phyloP scores from a whole-genome alignment of 768 basidiomycete species.

The Leccinellum albellum region DNA sequence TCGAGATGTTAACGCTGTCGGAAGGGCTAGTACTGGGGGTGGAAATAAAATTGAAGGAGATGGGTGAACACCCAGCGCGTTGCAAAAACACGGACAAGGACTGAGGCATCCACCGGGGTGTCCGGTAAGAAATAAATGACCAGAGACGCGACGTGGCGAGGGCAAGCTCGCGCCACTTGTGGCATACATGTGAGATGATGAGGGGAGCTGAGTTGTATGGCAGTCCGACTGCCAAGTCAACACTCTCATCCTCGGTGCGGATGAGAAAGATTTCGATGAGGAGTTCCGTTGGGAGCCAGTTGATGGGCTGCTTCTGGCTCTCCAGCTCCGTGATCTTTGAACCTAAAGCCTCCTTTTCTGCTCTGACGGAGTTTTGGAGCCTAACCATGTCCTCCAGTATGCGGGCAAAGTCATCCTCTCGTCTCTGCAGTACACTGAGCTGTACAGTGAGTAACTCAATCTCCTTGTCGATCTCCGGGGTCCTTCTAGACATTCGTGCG shows the following conservation, averaged over 20 bases:
- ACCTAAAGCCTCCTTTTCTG: constrained; percentile 33
- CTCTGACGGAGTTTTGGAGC: constrained; percentile 34
- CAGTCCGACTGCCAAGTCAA: constrained; percentile 22
- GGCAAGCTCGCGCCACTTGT: constrained; percentile 45
- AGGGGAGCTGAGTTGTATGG: constrained; percentile 35
- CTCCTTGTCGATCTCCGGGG: constrained; percentile 34
- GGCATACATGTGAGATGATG: constrained; percentile 46
- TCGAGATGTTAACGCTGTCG: constrained; percentile 11
- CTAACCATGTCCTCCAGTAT: constrained; percentile 39
- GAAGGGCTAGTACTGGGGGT: constrained; percentile 7
- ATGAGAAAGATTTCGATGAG: constrained; percentile 43
- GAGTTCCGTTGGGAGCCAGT: constrained; percentile 50
- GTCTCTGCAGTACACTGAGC: constrained; percentile 33
- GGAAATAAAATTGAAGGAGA: constrained; percentile 36
- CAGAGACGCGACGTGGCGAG: constrained; percentile 44
- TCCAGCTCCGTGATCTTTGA: constrained; percentile 34
- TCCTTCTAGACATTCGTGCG: constrained; percentile 18
- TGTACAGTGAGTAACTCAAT: constrained; percentile 36
- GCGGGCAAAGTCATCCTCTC: constrained; percentile 39
- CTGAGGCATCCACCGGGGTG: constrained; percentile 19
- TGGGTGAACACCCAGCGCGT: constrained; percentile 32
- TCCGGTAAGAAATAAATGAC: constrained; percentile 36
- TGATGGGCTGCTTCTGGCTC: constrained; percentile 42
- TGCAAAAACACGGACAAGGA: constrained; percentile 31
- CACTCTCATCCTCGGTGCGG: constrained; percentile 23